Evolutionary conservation across 805 yeast species (phyloP), one percentile per base, ranked within the genome.

Genomic region (Lachancea meyersii): DNA sequence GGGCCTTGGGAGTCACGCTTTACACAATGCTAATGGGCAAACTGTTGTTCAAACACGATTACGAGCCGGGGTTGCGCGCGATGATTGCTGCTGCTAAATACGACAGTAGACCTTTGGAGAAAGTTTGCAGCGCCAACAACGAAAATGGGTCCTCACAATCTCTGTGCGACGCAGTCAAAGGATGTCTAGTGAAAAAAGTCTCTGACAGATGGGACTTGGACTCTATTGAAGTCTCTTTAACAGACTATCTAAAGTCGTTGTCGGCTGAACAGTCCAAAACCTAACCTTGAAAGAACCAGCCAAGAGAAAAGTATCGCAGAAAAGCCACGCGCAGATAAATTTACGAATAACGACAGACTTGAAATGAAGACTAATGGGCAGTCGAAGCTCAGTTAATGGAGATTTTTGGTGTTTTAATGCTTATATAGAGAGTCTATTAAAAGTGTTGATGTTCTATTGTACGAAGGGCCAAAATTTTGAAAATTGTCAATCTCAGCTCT

Each of bases 1-100:
- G 97, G 97, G 95, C 96, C 0, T 71, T 85, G 35, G 97, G 97
- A 3, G 85, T 88, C 0, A 65, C 84, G 48, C 52, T 82, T 3
- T 88, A 77, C 60, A 79, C 94, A 1, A 74, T 87, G 76, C 63
- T 80, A 22, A 73, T 78, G 19, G 89, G 94, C 0, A 76, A 72
- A 48, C 61, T 89, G 39, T 96, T 96, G 1, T 89, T 89, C 65
- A 79, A 78, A 46, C 95, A 88, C 57, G 75, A 75, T n/a, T 84
- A 80, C 58, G 88, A 85, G 53, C 95, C 95, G 9, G 68, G 88
- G 48, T 67, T 89, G 47, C 72, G 86, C 31, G 77, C 84, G 10
- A 73, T 79, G 69, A 89, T 89, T 33, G 63, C 79, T 23, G 74
- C 81, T 3, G 91, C 86, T 2, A 74, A 75, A 45, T 84, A 70